Evolutionary conservation across 148 eudicot genomes (phyloP), one percentile per base, ranked within the genome.

Genomic region (Linanthus parryae): DNA sequence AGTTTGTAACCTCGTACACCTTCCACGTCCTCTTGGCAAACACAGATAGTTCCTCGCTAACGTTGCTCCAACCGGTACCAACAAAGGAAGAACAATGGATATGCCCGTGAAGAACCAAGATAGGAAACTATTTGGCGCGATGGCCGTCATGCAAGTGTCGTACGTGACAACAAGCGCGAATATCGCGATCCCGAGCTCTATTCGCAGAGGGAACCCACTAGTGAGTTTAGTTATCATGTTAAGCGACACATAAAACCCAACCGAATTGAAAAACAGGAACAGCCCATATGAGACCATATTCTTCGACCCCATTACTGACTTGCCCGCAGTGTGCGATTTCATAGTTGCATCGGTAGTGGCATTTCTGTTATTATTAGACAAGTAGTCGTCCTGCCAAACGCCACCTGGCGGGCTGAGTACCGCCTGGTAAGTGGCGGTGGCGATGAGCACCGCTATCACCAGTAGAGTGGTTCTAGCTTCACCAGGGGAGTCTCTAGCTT

Each of bases 371-470:
- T 3, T 38, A 10, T 13, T 30, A 7, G 9, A 2, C 3, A 3
- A 6, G 9, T 7, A 27, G 41, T 70, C 69, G 3, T 74, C 88
- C 51, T 73, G 76, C 89, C 84, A 82, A 7, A 62, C 47, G 10
- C 73, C 68, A 25, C 89, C 89, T 7, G 84, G 81, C 12, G 84
- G 85, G 25, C 55, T 79, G 18, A 73, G 56, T 2, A 64, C 72
- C 2, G 75, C 71, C 52, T 84, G 84, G 60, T 69, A 84, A 0
- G 86, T 74, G 25, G 79, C 79, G 4, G 92, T 65, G 16, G 78
- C 63, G 4, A 83, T 80, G 6, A 83, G 59, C 22, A 72, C 62
- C 2, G 78, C 73, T 42, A 79, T 66, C 2, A 79, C 76, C 0
- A 83, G 49, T n/a, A 83, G 65, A 5, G 68, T 56, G 18, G 57